These are phyloP conservation scores for Oropetium thomaeum DNA, from an alignment of 176 grass and related monocot genomes.

Conservation along the genomic window DNA sequence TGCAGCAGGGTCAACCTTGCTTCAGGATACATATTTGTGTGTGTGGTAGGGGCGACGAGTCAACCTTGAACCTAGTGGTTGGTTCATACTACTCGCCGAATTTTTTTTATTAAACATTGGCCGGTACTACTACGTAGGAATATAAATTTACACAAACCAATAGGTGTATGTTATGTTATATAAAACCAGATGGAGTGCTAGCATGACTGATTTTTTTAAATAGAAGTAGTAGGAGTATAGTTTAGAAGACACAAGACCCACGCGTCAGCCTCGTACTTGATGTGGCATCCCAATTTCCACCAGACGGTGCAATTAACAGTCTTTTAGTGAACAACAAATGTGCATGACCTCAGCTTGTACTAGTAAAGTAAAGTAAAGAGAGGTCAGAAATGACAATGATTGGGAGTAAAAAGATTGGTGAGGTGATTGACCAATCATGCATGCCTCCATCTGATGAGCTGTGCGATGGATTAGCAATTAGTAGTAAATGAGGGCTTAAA, in stretches of 20 bases:
- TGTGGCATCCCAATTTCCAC: background rate
- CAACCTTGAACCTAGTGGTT: conserved; percentile 24
- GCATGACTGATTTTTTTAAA: too few species aligned
- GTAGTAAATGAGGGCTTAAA: background rate
- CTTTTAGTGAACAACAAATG: background rate
- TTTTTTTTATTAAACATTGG: too few species aligned
- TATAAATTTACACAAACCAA: too few species aligned
- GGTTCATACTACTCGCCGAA: conserved; percentile 7
- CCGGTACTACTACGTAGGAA: too few species aligned
- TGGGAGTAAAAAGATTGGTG: background rate
- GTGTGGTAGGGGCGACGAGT: conserved; percentile 1
- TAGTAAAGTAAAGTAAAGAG: background rate
- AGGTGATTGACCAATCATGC: background rate
- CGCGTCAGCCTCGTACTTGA: background rate
- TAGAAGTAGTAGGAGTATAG: background rate
- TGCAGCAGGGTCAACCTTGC: conserved; percentile 24
- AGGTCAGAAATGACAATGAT: background rate
- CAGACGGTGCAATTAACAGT: background rate
- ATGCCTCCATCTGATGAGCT: background rate
- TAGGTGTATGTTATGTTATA: too few species aligned
- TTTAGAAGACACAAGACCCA: background rate
- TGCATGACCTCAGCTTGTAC: background rate
- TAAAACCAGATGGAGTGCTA: too few species aligned
- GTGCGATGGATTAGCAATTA: background rate
- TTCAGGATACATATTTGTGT: background rate